Conservation (phyloP, 306 rosid genomes). For the Vigna nakashimae region DNA sequence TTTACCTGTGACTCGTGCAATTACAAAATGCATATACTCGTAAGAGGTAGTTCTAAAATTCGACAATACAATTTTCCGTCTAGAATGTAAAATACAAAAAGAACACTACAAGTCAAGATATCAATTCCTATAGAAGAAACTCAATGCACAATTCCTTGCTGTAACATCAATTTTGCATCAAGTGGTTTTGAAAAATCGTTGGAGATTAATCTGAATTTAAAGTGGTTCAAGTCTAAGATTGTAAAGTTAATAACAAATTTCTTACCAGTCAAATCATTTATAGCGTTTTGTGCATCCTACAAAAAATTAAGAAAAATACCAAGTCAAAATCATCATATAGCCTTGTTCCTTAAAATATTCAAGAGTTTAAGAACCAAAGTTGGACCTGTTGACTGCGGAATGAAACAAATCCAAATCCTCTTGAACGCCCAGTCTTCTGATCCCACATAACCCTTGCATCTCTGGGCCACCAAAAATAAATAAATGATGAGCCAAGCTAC, state of each 20-base stretch:
- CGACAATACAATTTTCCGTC: background rate
- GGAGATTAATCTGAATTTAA: background rate
- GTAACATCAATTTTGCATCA: conserved; percentile 9
- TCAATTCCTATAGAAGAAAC: conserved; percentile 14
- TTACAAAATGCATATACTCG: background rate
- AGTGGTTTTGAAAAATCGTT: conserved; percentile 3
- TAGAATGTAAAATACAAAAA: background rate
- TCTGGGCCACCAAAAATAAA: conserved; percentile 53
- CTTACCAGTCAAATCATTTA: conserved; percentile 97
- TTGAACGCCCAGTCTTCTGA: conserved; percentile 96
- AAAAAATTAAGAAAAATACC: conserved; percentile 12
- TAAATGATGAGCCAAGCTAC: conserved; percentile 14
- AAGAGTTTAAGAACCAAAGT: conserved; percentile 5
- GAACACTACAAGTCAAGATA: background rate
- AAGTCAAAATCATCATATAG: conserved; percentile 36
- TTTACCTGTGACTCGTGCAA: conserved; percentile 56
- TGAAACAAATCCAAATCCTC: conserved; percentile 99
- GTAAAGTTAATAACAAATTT: conserved; percentile 7
- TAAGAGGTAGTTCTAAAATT: background rate
- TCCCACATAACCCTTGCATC: conserved; percentile 99
- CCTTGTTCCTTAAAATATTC: background rate
- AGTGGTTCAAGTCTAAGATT: conserved; percentile 11
- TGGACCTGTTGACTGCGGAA: conserved; percentile 88
- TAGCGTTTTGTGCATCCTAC: conserved; percentile 98
- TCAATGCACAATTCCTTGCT: conserved; percentile 8